Evolutionary conservation across 2,329 filamentous ascomycete species (phyloP).

Genomic region (Hypoxylon sp.): DNA sequence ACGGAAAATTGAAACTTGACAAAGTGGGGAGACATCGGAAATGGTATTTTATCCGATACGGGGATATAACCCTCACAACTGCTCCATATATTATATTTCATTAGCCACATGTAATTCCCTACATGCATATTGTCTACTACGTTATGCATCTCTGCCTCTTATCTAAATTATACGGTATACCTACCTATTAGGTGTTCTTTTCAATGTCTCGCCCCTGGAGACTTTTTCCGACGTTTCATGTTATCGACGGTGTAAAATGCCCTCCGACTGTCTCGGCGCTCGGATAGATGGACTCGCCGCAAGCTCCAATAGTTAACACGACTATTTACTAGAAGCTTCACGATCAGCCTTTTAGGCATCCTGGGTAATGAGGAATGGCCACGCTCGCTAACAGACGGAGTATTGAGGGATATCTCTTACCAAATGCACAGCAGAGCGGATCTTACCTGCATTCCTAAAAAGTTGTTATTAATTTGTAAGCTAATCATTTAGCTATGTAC

Average conservation of each 20-base stretch:
- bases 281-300: conserved; percentile 25
- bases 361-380: background rate
- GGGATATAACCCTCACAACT: too few species aligned
- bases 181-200: too few species aligned
- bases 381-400: background rate
- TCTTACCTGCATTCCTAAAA: background rate
- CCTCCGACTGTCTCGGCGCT: conserved; percentile 18
- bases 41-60: conserved; percentile 21
- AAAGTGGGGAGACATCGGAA: conserved; percentile 12
- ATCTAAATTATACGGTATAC: background rate
- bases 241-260: conserved; percentile 27
- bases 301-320: conserved; percentile 11
- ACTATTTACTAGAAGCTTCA: conserved; percentile 14
- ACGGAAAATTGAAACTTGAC: background rate
- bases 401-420: conserved; percentile 12
- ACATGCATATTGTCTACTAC: background rate
- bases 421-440: background rate
- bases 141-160: background rate
- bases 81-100: too few species aligned
- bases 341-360: conserved; percentile 1
- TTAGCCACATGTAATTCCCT: background rate
- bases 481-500: background rate
- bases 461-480: background rate
- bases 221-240: conserved; percentile 20
- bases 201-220: conserved; percentile 13